Base-by-base conservation (phyloP, 1,284 basidiomycete species). In the Ceratobasidium sp. region DNA sequence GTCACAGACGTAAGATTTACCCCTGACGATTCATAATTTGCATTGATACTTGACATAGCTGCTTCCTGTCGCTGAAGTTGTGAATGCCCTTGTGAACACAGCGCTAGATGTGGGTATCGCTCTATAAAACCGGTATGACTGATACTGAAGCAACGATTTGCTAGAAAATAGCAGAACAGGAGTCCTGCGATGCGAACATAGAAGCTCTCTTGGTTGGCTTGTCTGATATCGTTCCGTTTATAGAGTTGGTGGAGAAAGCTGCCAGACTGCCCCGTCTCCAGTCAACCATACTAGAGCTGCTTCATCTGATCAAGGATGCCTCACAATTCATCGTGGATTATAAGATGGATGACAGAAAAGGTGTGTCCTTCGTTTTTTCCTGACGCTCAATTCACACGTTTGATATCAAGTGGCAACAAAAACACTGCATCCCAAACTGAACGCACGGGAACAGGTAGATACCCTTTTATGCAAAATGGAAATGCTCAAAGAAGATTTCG, bases 231-330 rank as follows among this genome's bases (percentile, higher is more conserved):
- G 16, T 26, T 26, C 59, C 59, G 12, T 61, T 61, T 26, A 10
- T 61, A 4, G 23, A 45, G 8, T 61, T 26, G 14, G 41, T 46
- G 14, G 18, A 41, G 28, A n/a, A 45, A 2, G 23, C 26, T n/a
- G 4, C 43, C 3, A 28, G 26, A 45, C 23, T 30, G 28, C 16
- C 9, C 12, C 34, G 18, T 3, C 14, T 61, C 3, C 14, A 46
- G 6, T 39, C 18, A 6, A 61, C 59, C 18, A 28, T 28, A 6
- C 12, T 36, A 18, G 43, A 21, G 6, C n/a, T 61, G 23, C 26
- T 61, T 30, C 23, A 45, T 26, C 23, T 61, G 9, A 61, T 61
- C 36, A 41, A 61, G 21, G 59, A 61, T 28, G 6, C 41, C 23
- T 18, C 34, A 23, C 45, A 61, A 23, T 45, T 61, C 30, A 32